Evolutionary conservation across 2,329 filamentous ascomycete species (phyloP).

Genomic region (Dothistroma pini): DNA sequence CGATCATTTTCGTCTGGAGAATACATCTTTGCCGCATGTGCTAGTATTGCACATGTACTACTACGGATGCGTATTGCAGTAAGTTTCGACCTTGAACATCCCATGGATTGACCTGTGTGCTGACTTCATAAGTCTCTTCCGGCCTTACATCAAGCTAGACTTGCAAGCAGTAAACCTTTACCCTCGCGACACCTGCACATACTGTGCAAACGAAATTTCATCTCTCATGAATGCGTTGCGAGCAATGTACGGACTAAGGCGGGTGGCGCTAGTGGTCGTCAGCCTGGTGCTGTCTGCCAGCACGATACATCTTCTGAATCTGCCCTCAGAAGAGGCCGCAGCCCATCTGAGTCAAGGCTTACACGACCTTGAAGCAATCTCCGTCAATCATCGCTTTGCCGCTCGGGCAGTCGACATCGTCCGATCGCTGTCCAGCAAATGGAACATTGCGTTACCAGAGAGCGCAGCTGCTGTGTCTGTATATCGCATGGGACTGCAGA

Average conservation of each 20-base stretch:
- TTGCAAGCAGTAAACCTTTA: conserved; percentile 56
- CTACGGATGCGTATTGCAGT: conserved; percentile 52
- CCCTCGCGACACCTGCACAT: conserved; percentile 63
- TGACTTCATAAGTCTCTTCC: conserved; percentile 65
- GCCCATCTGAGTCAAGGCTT: conserved; percentile 42
- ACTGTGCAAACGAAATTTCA: conserved; percentile 44
- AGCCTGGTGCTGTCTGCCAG: conserved; percentile 42
- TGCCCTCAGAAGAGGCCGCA: conserved; percentile 37
- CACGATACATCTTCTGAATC: conserved; percentile 46
- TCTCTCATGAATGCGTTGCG: conserved; percentile 42
- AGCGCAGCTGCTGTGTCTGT: conserved; percentile 30
- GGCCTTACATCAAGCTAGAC: conserved; percentile 65
- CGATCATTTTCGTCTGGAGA: conserved; percentile 58
- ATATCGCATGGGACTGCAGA: conserved; percentile 22
- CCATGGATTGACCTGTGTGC: conserved; percentile 42
- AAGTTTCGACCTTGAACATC: conserved; percentile 38
- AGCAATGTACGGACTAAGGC: conserved; percentile 43
- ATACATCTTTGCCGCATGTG: conserved; percentile 69
- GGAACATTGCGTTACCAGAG: conserved; percentile 44
- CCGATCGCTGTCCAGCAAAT: conserved; percentile 40
- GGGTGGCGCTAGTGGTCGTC: conserved; percentile 38
- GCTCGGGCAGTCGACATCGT: conserved; percentile 44
- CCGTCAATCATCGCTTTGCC: conserved; percentile 44
- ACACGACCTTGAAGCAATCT: conserved; percentile 42
- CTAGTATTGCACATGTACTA: conserved; percentile 55